phyloP scores from a whole-genome alignment of 2,329 filamentous ascomycete species.

The Lecanoromycetidae sp. region DNA sequence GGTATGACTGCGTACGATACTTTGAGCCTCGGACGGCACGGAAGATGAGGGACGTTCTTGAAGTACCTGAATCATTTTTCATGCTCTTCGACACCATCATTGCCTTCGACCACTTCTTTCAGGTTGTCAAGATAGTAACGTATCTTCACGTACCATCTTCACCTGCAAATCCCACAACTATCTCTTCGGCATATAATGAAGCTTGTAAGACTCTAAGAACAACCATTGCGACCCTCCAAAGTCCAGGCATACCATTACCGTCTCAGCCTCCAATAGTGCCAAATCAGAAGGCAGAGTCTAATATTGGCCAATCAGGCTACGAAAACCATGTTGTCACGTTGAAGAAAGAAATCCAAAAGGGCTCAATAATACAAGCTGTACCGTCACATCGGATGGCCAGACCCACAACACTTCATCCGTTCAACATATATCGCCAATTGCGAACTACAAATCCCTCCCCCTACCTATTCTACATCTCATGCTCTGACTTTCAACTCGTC shows the following conservation, averaged over 20 bases:
- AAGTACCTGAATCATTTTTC: slow-evolving; percentile 87
- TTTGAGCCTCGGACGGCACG: slow-evolving; percentile 95
- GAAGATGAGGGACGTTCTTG: slow-evolving; percentile 73
- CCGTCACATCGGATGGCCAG: slow-evolving; percentile 87
- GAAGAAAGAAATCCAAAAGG: slow-evolving; percentile 80
- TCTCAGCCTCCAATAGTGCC: slow-evolving; percentile 60
- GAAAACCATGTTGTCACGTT: slow-evolving; percentile 74
- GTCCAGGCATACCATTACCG: slow-evolving; percentile 65
- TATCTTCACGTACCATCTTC: slow-evolving; percentile 62
- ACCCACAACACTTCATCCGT: slow-evolving; percentile 82
- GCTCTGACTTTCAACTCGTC: slow-evolving; percentile 83
- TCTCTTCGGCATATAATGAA: slow-evolving; percentile 58
- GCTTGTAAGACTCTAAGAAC: slow-evolving; percentile 52
- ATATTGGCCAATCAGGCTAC: slow-evolving; percentile 80
- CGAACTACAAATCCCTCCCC: slow-evolving; percentile 96
- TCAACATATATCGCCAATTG: slow-evolving; percentile 94
- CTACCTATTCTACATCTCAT: slow-evolving; percentile 93
- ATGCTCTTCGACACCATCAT: slow-evolving; percentile 95
- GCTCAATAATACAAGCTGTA: slow-evolving; percentile 96
- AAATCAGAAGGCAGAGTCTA: slow-evolving; percentile 73
- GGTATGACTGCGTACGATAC: slow-evolving; percentile 94
- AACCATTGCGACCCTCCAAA: slow-evolving; percentile 59
- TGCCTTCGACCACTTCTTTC: slow-evolving; percentile 89
- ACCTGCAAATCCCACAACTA: slow-evolving; percentile 35
- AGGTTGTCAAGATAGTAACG: slow-evolving; percentile 84